Conservation (phyloP, 2,329 filamentous ascomycete genomes). For the Emergomyces orientalis region DNA sequence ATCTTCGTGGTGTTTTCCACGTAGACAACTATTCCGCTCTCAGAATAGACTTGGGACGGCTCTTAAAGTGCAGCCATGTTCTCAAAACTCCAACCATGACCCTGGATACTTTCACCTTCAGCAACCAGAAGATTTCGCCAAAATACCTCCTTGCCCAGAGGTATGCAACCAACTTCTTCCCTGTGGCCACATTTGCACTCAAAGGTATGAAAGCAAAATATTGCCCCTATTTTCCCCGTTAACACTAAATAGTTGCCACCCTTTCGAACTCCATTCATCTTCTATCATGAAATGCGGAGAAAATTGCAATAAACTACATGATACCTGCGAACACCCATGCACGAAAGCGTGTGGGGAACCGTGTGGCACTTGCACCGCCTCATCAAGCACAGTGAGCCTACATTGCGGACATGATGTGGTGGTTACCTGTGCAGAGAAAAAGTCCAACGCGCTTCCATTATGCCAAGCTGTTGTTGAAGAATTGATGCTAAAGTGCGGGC, state of each 20-base stretch:
- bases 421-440: constrained; percentile 14
- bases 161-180: constrained; percentile 17
- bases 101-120: constrained; percentile 11
- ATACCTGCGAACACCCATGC: constrained; percentile 16
- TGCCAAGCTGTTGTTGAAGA: constrained; percentile 13
- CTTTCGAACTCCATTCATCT: constrained; percentile 15
- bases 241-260: constrained; percentile 16
- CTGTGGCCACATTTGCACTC: constrained; percentile 20
- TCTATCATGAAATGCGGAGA: constrained; percentile 14
- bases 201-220: constrained; percentile 7
- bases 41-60: constrained; percentile 18
- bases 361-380: constrained; percentile 15
- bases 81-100: constrained; percentile 16
- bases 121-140: constrained; percentile 20
- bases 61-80: constrained; percentile 19
- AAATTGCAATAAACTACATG: constrained; percentile 14
- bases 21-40: constrained; percentile 15
- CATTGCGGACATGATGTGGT: constrained; percentile 16
- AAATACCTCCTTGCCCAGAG: constrained; percentile 16
- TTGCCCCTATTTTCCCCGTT: neutral
- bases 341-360: constrained; percentile 16
- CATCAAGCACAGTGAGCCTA: constrained; percentile 12
- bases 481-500: constrained; percentile 15
- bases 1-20: neutral
- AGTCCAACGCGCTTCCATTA: constrained; percentile 8